Evolutionary conservation across 306 rosid species (phyloP).

Genomic region (Purshia tridentata): DNA sequence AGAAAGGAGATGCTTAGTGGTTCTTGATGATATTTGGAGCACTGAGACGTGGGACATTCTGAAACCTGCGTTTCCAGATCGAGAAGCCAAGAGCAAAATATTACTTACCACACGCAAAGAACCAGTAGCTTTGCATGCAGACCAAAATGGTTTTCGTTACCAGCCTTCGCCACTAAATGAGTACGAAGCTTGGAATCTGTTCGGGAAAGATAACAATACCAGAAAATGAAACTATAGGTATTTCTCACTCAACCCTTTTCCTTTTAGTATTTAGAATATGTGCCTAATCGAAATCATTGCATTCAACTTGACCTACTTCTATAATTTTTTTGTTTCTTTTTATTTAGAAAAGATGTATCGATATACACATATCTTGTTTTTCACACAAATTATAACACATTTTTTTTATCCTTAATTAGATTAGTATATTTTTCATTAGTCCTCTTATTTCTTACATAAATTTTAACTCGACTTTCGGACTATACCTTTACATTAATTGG

Average conservation of each 20-base stretch:
- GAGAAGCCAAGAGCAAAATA: background rate
- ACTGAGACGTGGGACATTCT: slow-evolving; percentile 1
- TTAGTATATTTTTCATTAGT: too few relatives aligned
- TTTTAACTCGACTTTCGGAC: too few relatives aligned
- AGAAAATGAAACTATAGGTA: background rate
- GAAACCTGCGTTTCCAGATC: background rate
- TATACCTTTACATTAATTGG: too few relatives aligned
- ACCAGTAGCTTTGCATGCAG: background rate
- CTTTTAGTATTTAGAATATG: background rate
- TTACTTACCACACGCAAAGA: slow-evolving; percentile 13
- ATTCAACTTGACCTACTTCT: background rate
- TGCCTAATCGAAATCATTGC: background rate
- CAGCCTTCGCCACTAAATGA: background rate
- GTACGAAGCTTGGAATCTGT: background rate
- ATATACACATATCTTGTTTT: too few relatives aligned
- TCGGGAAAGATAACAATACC: background rate
- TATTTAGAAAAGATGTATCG: too few relatives aligned
- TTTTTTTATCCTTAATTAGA: too few relatives aligned
- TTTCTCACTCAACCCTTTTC: background rate
- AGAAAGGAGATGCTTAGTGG: slow-evolving; percentile 3
- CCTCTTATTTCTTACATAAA: too few relatives aligned
- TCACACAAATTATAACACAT: too few relatives aligned
- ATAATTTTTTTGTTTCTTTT: too few relatives aligned
- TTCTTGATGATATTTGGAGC: slow-evolving; percentile 28
- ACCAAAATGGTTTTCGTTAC: background rate